Evolutionary conservation across 129 eudicot genomes (phyloP).

Genomic region (Rutidosis leptorrhynchoides): DNA sequence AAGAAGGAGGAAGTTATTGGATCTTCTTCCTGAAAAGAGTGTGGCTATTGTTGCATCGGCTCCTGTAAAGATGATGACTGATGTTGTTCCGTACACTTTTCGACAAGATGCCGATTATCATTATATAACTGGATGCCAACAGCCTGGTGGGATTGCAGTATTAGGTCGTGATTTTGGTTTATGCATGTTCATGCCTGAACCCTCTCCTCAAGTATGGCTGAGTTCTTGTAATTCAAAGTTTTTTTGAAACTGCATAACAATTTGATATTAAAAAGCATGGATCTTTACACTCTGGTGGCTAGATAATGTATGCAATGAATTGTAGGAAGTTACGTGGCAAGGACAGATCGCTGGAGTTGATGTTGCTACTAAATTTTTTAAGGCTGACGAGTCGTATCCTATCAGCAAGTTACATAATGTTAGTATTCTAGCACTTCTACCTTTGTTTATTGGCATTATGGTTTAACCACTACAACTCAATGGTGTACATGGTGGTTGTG

Average conservation of each 20-base stretch:
- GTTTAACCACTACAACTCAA: not conserved
- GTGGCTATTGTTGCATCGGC: constrained; percentile 83
- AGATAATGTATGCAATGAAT: constrained; percentile 20
- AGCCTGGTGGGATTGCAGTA: constrained; percentile 94
- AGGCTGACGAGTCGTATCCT: constrained; percentile 75
- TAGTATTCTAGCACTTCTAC: constrained; percentile 7
- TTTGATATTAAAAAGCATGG: constrained; percentile 5
- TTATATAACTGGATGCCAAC: constrained; percentile 88
- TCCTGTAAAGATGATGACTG: constrained; percentile 96
- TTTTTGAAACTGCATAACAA: not conserved
- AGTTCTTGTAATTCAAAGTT: constrained; percentile 2
- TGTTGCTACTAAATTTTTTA: constrained; percentile 62
- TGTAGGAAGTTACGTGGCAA: constrained; percentile 83
- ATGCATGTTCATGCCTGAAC: constrained; percentile 96
- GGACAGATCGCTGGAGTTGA: constrained; percentile 88
- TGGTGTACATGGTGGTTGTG: not conserved
- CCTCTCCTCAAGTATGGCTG: constrained; percentile 53
- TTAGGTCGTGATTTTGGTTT: constrained; percentile 84
- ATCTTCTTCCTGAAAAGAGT: constrained; percentile 81
- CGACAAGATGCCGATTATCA: constrained; percentile 92
- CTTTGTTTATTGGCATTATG: not conserved
- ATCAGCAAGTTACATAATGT: constrained; percentile 63
- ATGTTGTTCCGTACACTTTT: constrained; percentile 87
- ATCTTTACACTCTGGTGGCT: constrained; percentile 5
- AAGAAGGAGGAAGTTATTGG: constrained; percentile 70